Conservation (phyloP, 2,329 filamentous ascomycete species). For the Talaromyces sp. region DNA sequence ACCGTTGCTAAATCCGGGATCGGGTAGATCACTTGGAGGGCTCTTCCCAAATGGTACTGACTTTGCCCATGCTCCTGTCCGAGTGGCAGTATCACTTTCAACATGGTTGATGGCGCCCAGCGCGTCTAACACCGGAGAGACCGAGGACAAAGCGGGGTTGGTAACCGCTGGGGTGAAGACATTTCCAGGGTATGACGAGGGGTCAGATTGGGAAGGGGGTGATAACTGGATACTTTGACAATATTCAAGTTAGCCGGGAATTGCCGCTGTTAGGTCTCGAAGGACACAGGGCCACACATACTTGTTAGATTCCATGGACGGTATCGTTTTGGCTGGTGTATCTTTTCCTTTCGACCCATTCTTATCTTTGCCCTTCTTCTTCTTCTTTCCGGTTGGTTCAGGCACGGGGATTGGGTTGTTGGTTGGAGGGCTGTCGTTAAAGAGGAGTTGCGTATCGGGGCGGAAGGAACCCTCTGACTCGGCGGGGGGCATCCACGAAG, state of each 20-base stretch:
- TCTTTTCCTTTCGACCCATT: slow-evolving; percentile 33
- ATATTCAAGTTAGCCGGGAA: slow-evolving; percentile 13
- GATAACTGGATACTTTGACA: slow-evolving; percentile 24
- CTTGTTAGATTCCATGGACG: slow-evolving; percentile 32
- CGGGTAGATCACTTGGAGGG: slow-evolving; percentile 36
- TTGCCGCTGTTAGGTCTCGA: slow-evolving; percentile 1
- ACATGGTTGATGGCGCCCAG: slow-evolving; percentile 29
- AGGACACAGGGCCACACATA: slow-evolving; percentile 21
- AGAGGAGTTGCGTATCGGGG: slow-evolving; percentile 33
- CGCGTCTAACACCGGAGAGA: slow-evolving; percentile 36
- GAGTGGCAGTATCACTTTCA: slow-evolving; percentile 31
- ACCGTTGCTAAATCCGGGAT: slow-evolving; percentile 31
- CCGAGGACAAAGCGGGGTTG: slow-evolving; percentile 22
- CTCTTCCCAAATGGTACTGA: slow-evolving; percentile 43
- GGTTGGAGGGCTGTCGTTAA: slow-evolving; percentile 26
- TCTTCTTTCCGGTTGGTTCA: slow-evolving; percentile 33
- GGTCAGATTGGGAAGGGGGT: slow-evolving; percentile 25
- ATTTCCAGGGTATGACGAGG: slow-evolving; percentile 28
- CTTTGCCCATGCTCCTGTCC: slow-evolving; percentile 42
- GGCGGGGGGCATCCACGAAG: slow-evolving; percentile 41
- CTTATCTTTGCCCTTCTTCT: slow-evolving; percentile 39
- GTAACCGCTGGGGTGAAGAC: slow-evolving; percentile 21
- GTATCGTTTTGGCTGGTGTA: slow-evolving; percentile 29
- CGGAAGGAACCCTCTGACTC: slow-evolving; percentile 35
- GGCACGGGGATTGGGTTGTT: slow-evolving; percentile 24